Conservation (phyloP, 768 basidiomycete species). For the Suillus americanus region DNA sequence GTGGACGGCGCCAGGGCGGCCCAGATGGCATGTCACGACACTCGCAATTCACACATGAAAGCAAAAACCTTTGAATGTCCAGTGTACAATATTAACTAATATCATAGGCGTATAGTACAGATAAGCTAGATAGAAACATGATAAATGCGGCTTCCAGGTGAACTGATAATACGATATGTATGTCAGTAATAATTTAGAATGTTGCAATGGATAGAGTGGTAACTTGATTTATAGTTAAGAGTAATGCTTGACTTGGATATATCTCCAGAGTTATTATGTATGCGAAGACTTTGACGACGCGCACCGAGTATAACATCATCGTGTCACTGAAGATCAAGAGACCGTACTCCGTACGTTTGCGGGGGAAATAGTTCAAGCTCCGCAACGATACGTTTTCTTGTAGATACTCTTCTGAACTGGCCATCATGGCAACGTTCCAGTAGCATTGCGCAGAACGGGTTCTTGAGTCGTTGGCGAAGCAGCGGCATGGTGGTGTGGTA, state of each 20-base stretch:
- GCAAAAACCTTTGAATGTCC: not conserved
- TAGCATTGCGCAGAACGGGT: not conserved
- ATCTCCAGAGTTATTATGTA: not conserved
- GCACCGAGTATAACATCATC: not conserved
- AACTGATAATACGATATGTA: not conserved
- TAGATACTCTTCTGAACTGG: not conserved
- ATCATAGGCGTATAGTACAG: not conserved
- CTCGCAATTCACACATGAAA: not conserved
- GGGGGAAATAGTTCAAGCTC: not conserved
- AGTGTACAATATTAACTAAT: not conserved
- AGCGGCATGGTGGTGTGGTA: not conserved
- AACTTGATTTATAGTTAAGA: not conserved
- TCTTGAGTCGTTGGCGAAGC: not conserved
- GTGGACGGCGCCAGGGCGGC: not conserved
- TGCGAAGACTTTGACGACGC: not conserved
- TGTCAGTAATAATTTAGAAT: not conserved
- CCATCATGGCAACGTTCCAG: not conserved
- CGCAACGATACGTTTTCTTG: not conserved
- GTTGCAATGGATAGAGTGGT: no score
- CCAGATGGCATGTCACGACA: not conserved
- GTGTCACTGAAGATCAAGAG: not conserved
- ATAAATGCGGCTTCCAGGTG: not conserved
- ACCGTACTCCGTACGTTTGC: not conserved
- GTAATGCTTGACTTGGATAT: not conserved
- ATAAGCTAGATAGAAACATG: not conserved